These are phyloP conservation scores for Vickermania ingenoplastis DNA, from an alignment of 208 protist genomes.

Conservation along the genomic window DNA sequence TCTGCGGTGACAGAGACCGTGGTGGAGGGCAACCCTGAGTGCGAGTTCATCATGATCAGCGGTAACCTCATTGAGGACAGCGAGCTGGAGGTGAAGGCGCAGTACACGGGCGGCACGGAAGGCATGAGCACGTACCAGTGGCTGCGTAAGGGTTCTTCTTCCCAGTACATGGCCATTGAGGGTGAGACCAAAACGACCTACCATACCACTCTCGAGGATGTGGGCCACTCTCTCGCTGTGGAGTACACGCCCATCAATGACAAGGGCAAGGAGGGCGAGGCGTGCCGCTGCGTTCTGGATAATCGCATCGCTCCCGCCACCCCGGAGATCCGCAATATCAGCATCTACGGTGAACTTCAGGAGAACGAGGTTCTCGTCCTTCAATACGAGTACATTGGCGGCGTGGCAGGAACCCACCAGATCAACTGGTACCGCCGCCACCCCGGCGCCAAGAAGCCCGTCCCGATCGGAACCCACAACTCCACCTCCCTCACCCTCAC, in stretches of 20 bases:
- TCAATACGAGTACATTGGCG: conserved; percentile 78
- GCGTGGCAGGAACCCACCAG: conserved; percentile 64
- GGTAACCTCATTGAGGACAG: conserved; percentile 81
- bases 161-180: conserved; percentile 73
- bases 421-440: conserved; percentile 87
- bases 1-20: conserved; percentile 56
- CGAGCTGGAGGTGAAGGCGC: conserved; percentile 66
- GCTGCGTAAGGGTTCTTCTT: conserved; percentile 64
- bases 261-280: conserved; percentile 77
- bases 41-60: conserved; percentile 86
- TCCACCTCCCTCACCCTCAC: conserved; percentile 51
- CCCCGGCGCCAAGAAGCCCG: conserved; percentile 18
- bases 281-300: conserved; percentile 83
- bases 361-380: conserved; percentile 68
- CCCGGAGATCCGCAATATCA: conserved; percentile 45
- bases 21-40: conserved; percentile 58
- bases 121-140: conserved; percentile 86
- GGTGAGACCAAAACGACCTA: conserved; percentile 75
- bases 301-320: conserved; percentile 67
- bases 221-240: conserved; percentile 81
- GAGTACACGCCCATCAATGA: conserved; percentile 87
- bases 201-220: conserved; percentile 65
- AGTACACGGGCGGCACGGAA: conserved; percentile 82
- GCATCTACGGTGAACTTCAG: conserved; percentile 57
- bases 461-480: conserved; percentile 65